A percentile compares a stretch with the other conserved stretches of the same genome.
Evolutionary conservation across 129 eudicot genomes (phyloP).

Genomic region (Kitagawia praeruptora): DNA sequence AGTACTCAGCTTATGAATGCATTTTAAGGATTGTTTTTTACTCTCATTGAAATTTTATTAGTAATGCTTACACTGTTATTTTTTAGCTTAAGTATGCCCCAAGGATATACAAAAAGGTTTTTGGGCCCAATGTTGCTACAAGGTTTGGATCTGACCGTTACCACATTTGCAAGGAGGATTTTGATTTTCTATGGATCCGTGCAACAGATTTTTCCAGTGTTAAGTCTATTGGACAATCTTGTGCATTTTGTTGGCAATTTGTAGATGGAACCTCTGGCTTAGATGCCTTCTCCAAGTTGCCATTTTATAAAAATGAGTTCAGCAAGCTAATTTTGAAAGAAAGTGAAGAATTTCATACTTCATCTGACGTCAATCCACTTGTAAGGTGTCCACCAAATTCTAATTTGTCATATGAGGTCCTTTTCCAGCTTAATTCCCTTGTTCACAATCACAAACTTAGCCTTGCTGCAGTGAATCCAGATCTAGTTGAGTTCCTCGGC

Average conservation of each 20-base stretch:
- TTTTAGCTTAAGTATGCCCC: conserved; percentile 85
- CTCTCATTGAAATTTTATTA: background rate
- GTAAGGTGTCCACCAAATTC: conserved; percentile 29
- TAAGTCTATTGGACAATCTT: conserved; percentile 70
- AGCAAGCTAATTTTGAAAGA: conserved; percentile 29
- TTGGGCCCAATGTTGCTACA: conserved; percentile 54
- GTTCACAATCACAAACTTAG: conserved; percentile 72
- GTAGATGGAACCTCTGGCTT: conserved; percentile 26
- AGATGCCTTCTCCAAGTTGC: conserved; percentile 38
- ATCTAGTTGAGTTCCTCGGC: conserved; percentile 47
- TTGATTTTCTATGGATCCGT: conserved; percentile 82
- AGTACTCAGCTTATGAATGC: no score
- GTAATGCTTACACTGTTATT: background rate
- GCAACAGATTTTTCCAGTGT: conserved; percentile 70
- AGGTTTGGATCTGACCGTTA: conserved; percentile 64
- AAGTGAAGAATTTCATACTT: conserved; percentile 34
- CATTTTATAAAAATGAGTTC: conserved; percentile 41
- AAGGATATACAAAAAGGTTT: conserved; percentile 51
- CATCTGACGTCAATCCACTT: conserved; percentile 60
- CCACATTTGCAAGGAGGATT: conserved; percentile 78
- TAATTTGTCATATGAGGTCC: conserved; percentile 54
- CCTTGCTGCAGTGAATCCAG: conserved; percentile 48
- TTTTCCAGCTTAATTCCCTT: conserved; percentile 87
- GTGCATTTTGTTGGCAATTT: conserved; percentile 63
- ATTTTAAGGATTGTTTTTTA: no score